Base-by-base conservation (phyloP, 1,284 basidiomycete genomes). In the Ceratobasidium sp. region DNA sequence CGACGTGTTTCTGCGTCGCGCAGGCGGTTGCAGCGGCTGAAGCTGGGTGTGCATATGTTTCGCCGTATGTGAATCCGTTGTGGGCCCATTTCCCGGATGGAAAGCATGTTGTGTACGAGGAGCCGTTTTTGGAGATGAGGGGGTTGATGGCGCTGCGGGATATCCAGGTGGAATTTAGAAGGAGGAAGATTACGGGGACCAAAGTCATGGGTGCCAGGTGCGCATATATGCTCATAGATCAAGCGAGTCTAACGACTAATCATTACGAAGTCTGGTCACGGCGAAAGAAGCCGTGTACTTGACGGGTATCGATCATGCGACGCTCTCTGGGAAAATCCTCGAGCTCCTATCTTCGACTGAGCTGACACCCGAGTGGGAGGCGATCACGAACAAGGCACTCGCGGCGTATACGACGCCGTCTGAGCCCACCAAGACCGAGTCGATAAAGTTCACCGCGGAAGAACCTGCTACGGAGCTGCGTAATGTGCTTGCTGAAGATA, bases 1-100 rank as follows among this genome's bases (percentile, higher is more conserved):
- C 83, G 0, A 82, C 81, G 1, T 80, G 82, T 20, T 83, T 83
- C 79, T 79, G 73, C 12, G 79, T 83, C 1, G 81, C 81, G 16
- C 83, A 84, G 71, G 82, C 80, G 2, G 79, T 77, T 7, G 82
- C 82, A 14, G 83, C 82, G 23, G 82, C 81, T 8, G 80, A 81
- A 52, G 82, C 82, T 35, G 80, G 80, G 6, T 83, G 82, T 75
- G 77, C 79, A 14, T 82, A 81, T 79, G 81, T 82, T 23, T 81
- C 82, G 12, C 82, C 83, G 1, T 84, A 84, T 77, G 81, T 81
- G 48, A 83, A 83, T 78, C 82, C 82, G 59, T 80, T 84, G 60
- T 78, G 82, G n/a, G 82, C 82, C 20, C 83, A 84, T 76, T 82
- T 84, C 57, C 77, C 77, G 50, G 68, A 69, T 1, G 71, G 78